Evolutionary conservation across 306 rosid species (phyloP).

Genomic region (Trichosanthes truncata): DNA sequence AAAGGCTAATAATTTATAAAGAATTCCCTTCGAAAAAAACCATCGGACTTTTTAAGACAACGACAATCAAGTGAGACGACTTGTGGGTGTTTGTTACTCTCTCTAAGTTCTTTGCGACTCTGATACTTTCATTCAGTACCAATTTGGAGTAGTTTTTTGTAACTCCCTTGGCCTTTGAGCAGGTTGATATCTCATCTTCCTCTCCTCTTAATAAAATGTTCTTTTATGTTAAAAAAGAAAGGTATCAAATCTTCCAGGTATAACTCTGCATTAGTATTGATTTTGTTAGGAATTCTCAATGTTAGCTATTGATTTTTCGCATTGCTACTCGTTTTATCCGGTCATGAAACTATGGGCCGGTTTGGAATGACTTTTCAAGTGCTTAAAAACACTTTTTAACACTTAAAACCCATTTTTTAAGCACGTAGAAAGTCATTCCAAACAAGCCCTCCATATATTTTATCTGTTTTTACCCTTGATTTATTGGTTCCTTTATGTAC

Average conservation of each 20-base stretch:
- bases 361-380: not conserved
- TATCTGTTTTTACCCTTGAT: not conserved
- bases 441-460: not conserved
- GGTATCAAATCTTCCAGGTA: not conserved
- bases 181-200: not conserved
- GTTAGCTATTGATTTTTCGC: not conserved
- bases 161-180: not conserved
- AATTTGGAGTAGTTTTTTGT: too few species aligned
- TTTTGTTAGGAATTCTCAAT: not conserved
- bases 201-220: not conserved
- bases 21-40: not conserved
- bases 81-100: not conserved
- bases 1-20: not conserved
- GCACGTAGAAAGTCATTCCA: not conserved
- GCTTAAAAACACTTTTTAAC: not conserved
- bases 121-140: too few species aligned
- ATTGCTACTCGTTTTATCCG: not conserved
- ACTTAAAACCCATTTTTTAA: not conserved
- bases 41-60: not conserved
- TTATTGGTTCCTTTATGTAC: conserved; percentile 3
- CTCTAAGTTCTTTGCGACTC: not conserved
- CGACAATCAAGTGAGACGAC: not conserved
- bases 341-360: not conserved
- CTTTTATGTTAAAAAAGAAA: not conserved
- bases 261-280: not conserved